Conservation (phyloP, 345 rosid species). For the Angophora floribunda region DNA sequence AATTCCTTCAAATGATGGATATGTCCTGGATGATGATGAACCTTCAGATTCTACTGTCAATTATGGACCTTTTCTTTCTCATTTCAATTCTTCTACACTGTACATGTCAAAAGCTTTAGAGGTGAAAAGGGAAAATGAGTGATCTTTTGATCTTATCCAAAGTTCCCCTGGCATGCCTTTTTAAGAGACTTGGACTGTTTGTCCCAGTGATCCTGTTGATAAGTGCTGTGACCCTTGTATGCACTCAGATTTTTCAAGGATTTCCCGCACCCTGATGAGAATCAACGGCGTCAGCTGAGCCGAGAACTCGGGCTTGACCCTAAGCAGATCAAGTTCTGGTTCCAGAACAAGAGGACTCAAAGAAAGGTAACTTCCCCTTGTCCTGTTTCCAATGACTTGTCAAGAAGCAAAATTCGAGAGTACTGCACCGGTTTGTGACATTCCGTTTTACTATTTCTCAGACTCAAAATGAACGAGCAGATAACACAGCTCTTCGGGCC, state of each 20-base stretch:
- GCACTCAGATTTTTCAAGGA: conserved; percentile 43
- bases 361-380: conserved; percentile 28
- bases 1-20: background rate
- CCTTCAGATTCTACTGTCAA: background rate
- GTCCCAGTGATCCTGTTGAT: background rate
- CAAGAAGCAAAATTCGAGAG: background rate
- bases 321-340: conserved; percentile 74
- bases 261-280: conserved; percentile 58
- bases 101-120: background rate
- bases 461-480: conserved; percentile 43
- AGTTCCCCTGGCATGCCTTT: background rate
- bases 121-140: background rate
- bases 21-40: background rate
- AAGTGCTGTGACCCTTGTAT: background rate
- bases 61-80: background rate
- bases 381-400: background rate
- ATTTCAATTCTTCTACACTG: background rate
- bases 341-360: conserved; percentile 77
- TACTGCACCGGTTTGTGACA: background rate
- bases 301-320: conserved; percentile 32
- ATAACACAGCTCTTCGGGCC: conserved; percentile 38
- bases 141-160: background rate
- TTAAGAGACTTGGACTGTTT: background rate
- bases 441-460: background rate
- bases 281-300: conserved; percentile 37